Conservation (phyloP, 768 basidiomycete genomes). For the Rhizopogon salebrosus region DNA sequence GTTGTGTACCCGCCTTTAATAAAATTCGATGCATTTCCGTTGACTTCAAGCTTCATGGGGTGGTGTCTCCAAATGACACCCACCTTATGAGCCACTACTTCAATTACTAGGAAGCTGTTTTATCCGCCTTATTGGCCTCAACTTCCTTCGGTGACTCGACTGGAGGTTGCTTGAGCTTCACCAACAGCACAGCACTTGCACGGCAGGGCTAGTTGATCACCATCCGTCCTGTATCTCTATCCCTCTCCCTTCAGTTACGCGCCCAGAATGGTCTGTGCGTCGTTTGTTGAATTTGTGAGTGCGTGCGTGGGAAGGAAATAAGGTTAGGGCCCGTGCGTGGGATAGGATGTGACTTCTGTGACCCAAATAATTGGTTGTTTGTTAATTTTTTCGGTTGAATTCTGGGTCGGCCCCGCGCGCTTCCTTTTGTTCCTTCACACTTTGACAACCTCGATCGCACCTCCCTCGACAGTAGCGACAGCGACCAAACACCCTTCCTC, state of each 20-base stretch:
- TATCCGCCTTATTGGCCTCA: too few relatives aligned
- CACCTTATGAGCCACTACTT: too few relatives aligned
- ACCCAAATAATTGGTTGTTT: conserved; percentile 35
- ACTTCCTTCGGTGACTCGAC: too few relatives aligned
- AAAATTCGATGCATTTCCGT: too few relatives aligned
- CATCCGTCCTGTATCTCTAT: neutral
- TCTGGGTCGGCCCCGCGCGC: conserved; percentile 41
- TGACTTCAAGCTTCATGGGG: too few relatives aligned
- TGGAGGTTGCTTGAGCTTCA: too few relatives aligned
- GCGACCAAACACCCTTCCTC: conserved; percentile 37
- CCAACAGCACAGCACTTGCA: too few relatives aligned
- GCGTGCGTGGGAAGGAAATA: conserved; percentile 28
- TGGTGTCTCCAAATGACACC: too few relatives aligned
- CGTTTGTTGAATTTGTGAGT: conserved; percentile 12
- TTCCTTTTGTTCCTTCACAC: conserved; percentile 40
- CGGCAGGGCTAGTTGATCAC: too few relatives aligned
- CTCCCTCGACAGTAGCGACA: conserved; percentile 38
- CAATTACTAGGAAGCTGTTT: too few relatives aligned
- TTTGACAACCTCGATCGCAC: conserved; percentile 40
- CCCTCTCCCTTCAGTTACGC: too few relatives aligned
- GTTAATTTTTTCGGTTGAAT: conserved; percentile 33
- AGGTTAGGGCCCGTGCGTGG: conserved; percentile 45
- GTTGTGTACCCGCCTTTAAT: too few relatives aligned
- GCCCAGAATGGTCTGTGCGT: neutral
- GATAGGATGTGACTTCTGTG: conserved; percentile 27